Evolutionary conservation across 352 stramenopile species (phyloP).

Genomic region (Nothophytophthora sp.): DNA sequence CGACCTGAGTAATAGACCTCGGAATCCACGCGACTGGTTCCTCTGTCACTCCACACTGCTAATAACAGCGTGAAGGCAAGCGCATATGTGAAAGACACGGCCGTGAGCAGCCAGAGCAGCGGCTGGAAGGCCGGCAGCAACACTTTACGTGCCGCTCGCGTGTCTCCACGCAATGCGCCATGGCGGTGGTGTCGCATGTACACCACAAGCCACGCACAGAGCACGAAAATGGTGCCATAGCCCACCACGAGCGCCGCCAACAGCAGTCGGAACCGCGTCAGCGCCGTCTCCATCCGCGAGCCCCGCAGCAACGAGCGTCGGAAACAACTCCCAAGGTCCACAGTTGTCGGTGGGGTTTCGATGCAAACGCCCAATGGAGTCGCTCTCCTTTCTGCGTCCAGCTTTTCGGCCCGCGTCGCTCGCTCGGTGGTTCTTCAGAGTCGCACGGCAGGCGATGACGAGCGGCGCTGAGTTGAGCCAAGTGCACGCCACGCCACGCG

Average conservation of each 20-base stretch:
- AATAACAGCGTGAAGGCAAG: conserved; percentile 31
- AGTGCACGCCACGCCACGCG: too few species aligned
- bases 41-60: conserved; percentile 5
- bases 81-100: conserved; percentile 29
- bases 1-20: conserved; percentile 56
- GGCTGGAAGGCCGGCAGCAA: conserved; percentile 76
- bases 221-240: conserved; percentile 43
- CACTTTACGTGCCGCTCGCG: conserved; percentile 52
- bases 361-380: too few species aligned
- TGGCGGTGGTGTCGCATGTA: conserved; percentile 63
- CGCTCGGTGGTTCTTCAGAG: too few species aligned
- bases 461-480: too few species aligned
- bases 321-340: conserved; percentile 10
- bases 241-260: conserved; percentile 37
- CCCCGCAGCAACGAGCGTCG: background rate
- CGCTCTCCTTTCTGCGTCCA: too few species aligned
- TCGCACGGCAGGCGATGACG: too few species aligned
- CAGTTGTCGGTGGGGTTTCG: too few species aligned
- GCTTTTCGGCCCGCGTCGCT: too few species aligned
- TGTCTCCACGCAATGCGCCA: conserved; percentile 48
- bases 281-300: conserved; percentile 17
- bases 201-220: conserved; percentile 42
- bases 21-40: conserved; percentile 17
- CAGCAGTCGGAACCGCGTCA: conserved; percentile 23
- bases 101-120: conserved; percentile 52